Percentiles rank a stretch among this genome's conserved stretches.
These are phyloP conservation scores for Herpotrichia juniperi DNA, from an alignment of 2,329 filamentous ascomycete genomes.

Conservation along the genomic window DNA sequence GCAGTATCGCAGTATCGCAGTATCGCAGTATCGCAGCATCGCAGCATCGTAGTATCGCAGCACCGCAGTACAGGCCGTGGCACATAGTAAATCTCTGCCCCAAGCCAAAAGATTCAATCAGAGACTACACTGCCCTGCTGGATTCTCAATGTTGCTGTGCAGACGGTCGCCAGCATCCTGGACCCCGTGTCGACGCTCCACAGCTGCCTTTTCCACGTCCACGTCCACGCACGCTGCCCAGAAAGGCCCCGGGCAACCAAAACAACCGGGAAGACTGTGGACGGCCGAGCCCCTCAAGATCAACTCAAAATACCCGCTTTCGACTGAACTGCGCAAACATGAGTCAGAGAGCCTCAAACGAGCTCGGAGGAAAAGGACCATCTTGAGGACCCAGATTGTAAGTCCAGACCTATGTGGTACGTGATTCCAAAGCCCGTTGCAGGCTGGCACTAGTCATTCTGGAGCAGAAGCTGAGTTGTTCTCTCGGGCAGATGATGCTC, in stretches of 20 bases:
- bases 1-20: no score
- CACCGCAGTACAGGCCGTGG: no score
- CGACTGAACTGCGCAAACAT: not conserved
- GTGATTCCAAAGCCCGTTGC: slow-evolving; percentile 23
- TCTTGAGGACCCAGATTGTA: slow-evolving; percentile 45
- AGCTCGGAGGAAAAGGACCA: not conserved
- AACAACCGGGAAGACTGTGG: no score
- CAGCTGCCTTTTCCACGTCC: no score
- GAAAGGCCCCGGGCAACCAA: no score
- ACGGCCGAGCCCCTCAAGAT: slow-evolving; percentile 2
- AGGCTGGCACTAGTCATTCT: not conserved
- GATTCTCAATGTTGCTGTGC: not conserved
- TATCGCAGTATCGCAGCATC: no score
- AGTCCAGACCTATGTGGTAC: slow-evolving; percentile 54
- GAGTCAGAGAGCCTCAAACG: not conserved
- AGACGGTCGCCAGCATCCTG: not conserved
- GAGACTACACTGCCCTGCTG: no score
- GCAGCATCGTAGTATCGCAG: no score
- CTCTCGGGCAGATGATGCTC: slow-evolving; percentile 64
- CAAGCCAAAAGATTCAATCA: no score
- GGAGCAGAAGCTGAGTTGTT: not conserved
- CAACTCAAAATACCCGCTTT: slow-evolving; percentile 16
- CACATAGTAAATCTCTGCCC: no score
- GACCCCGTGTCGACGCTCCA: not conserved
- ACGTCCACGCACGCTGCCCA: no score